Evolutionary conservation across 208 protist genomes (phyloP).

Genomic region (Trypanosoma grayi): DNA sequence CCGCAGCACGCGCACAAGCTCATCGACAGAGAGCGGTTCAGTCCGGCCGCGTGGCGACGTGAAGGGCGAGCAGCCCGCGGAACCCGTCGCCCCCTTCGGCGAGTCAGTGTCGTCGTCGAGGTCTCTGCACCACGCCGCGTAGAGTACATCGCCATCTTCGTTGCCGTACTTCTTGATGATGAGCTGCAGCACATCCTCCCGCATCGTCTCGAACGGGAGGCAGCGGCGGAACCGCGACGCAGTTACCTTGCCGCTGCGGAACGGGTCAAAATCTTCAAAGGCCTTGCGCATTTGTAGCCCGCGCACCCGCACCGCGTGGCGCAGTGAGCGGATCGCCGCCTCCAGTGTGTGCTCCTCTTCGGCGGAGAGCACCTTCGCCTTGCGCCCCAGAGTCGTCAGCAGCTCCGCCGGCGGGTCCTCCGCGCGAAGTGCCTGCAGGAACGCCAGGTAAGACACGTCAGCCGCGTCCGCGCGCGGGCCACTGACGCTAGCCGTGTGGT

Average conservation of each 20-base stretch:
- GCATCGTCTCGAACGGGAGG: conserved; percentile 43
- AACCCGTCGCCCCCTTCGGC: not conserved
- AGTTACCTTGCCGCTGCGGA: conserved; percentile 64
- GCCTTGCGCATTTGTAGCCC: conserved; percentile 46
- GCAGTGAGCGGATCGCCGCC: conserved; percentile 37
- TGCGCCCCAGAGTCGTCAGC: conserved; percentile 30
- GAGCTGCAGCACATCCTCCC: conserved; percentile 35
- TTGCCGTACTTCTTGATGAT: conserved; percentile 74
- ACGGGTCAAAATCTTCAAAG: conserved; percentile 83
- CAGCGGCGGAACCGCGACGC: conserved; percentile 66
- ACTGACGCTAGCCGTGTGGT: not conserved
- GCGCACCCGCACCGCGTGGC: conserved; percentile 38
- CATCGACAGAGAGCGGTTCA: conserved; percentile 27
- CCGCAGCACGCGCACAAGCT: conserved; percentile 54
- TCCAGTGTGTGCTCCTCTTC: conserved; percentile 44
- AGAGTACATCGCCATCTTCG: conserved; percentile 63
- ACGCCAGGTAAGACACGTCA: conserved; percentile 47
- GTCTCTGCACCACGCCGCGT: conserved; percentile 73
- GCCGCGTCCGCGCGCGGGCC: not conserved
- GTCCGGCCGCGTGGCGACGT: not conserved
- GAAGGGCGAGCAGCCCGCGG: not conserved
- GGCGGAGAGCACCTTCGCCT: conserved; percentile 30
- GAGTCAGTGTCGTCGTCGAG: conserved; percentile 38
- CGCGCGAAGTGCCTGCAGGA: conserved; percentile 38
- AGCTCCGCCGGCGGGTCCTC: conserved; percentile 30